phyloP scores from a whole-genome alignment of 768 basidiomycete species.

The Amanita pallidorosea region DNA sequence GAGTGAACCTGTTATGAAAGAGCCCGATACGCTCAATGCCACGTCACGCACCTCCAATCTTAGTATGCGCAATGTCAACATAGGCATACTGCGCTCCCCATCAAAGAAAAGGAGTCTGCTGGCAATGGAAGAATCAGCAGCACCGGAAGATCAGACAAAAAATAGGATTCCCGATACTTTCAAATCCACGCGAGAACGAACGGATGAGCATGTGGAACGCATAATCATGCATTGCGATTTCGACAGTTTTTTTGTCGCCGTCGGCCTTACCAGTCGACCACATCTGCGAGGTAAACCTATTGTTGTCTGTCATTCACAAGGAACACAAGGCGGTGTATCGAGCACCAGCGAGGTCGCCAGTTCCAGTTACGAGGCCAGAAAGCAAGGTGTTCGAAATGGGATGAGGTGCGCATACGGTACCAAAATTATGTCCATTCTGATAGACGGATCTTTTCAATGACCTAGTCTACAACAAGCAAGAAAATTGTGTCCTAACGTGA shows the following conservation, averaged over 20 bases:
- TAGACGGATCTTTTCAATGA: not conserved
- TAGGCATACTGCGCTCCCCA: slow-evolving; percentile 11
- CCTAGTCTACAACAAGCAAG: slow-evolving; percentile 72
- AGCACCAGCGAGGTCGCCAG: slow-evolving; percentile 95
- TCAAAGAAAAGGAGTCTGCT: not conserved
- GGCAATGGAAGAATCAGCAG: not conserved
- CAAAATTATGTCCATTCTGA: not conserved
- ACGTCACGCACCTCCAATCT: slow-evolving; percentile 11
- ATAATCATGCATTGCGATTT: slow-evolving; percentile 93
- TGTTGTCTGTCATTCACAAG: slow-evolving; percentile 94
- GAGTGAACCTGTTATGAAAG: slow-evolving; percentile 16
- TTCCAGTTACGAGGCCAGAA: slow-evolving; percentile 87
- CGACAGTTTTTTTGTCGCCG: slow-evolving; percentile 95
- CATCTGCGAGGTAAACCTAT: slow-evolving; percentile 80
- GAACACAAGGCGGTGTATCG: slow-evolving; percentile 52
- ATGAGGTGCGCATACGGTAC: slow-evolving; percentile 62
- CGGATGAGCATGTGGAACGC: slow-evolving; percentile 12
- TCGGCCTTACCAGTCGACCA: slow-evolving; percentile 71
- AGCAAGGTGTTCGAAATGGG: slow-evolving; percentile 82
- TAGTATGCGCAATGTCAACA: slow-evolving; percentile 44
- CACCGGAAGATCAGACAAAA: not conserved
- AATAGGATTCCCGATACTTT: not conserved
- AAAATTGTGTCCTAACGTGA: slow-evolving; percentile 59
- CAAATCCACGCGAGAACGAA: not conserved
- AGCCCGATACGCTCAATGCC: slow-evolving; percentile 9